phyloP scores from a whole-genome alignment of 331 rosid species.

The Pyrus hybrid region DNA sequence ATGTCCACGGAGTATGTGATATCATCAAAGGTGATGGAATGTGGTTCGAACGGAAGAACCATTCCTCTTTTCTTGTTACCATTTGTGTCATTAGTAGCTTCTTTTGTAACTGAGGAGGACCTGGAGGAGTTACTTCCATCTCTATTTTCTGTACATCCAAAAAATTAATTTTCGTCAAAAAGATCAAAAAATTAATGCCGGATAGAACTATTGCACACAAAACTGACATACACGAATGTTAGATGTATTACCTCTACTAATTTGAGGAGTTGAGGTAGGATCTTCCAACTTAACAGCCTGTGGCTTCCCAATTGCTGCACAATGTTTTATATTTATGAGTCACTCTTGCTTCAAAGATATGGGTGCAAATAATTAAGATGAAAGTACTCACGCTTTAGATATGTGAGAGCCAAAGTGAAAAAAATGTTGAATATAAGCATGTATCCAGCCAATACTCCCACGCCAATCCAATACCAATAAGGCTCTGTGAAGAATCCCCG shows the following conservation, averaged over 20 bases:
- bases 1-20: constrained; percentile 58
- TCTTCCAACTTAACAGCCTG: constrained; percentile 21
- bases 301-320: constrained; percentile 36
- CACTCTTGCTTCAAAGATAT: neutral
- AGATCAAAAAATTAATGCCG: neutral
- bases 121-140: neutral
- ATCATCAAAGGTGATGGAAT: constrained; percentile 52
- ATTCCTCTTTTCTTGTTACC: constrained; percentile 42
- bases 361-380: neutral
- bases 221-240: neutral
- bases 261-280: constrained; percentile 5
- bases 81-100: neutral
- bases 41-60: constrained; percentile 64
- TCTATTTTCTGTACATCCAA: neutral
- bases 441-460: constrained; percentile 41
- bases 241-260: constrained; percentile 7
- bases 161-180: neutral
- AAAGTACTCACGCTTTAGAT: constrained; percentile 39
- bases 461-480: constrained; percentile 55
- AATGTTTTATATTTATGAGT: neutral
- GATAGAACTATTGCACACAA: neutral
- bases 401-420: constrained; percentile 42
- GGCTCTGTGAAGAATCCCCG: constrained; percentile 43
- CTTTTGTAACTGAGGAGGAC: neutral
- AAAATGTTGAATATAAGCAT: constrained; percentile 38